Evolutionary conservation across 2,329 filamentous ascomycete species (phyloP).

Genomic region (Pseudogymnoascus sp.): DNA sequence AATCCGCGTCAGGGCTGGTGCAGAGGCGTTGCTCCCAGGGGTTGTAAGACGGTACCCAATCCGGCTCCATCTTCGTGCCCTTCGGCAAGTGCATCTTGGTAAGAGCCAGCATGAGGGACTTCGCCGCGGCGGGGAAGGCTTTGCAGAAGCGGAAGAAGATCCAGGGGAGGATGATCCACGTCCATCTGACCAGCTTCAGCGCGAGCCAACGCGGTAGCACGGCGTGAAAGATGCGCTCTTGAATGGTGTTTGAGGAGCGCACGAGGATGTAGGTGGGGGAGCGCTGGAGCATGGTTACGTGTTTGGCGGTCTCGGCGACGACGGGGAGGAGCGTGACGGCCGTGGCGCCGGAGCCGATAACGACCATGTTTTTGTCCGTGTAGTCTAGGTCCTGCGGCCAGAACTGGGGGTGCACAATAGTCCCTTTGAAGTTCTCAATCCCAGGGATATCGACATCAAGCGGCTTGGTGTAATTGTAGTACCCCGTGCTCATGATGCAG

Average conservation of each 20-base stretch:
- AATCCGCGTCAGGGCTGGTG: slow-evolving; percentile 40
- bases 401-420: slow-evolving; percentile 60
- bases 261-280: slow-evolving; percentile 55
- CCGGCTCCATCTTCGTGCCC: slow-evolving; percentile 40
- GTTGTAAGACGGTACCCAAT: slow-evolving; percentile 47
- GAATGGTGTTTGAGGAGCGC: slow-evolving; percentile 36
- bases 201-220: slow-evolving; percentile 38
- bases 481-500: slow-evolving; percentile 51
- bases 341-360: slow-evolving; percentile 61
- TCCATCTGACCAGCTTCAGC: slow-evolving; percentile 37
- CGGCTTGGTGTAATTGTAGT: slow-evolving; percentile 52
- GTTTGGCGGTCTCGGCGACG: slow-evolving; percentile 47
- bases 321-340: slow-evolving; percentile 58
- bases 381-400: slow-evolving; percentile 61
- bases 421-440: slow-evolving; percentile 48
- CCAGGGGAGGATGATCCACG: slow-evolving; percentile 36
- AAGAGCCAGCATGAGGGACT: slow-evolving; percentile 34
- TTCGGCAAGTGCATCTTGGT: slow-evolving; percentile 41
- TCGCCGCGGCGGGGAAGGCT: slow-evolving; percentile 38
- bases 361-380: slow-evolving; percentile 51
- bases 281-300: slow-evolving; percentile 62
- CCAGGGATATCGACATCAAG: slow-evolving; percentile 46
- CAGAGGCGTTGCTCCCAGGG: slow-evolving; percentile 65
- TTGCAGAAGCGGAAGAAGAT: slow-evolving; percentile 33
- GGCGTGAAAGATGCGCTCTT: slow-evolving; percentile 31